Evolutionary conservation across 371 early-diverging fungal genomes (phyloP), one percentile per base, ranked within the genome.

Genomic region (Nematocida sp.): DNA sequence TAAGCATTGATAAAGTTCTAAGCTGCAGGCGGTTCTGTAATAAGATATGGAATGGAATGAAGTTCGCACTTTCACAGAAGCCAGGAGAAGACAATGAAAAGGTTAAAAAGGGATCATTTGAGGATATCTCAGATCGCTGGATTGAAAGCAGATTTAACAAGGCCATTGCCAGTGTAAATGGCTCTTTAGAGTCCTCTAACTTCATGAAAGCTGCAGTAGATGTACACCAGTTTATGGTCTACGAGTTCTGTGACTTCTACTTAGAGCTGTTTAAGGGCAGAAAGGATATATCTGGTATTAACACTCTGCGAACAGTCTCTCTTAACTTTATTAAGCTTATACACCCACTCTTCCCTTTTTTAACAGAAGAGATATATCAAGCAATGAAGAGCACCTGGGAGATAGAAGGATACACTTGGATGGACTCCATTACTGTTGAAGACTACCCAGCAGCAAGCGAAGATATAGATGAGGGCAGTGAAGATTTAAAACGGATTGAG

Each of bases 21-120:
- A 96, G 97, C 57, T 96, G 97, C 89, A 91, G 96, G 88, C 94
- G 94, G 89, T 95, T 97, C 91, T 96, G 97, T 89, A 99, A 97
- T 90, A 99, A 99, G 90, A 88, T 99, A 52, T 99, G 96, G 96
- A 96, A 97, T 87, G 96, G 94, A 4, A 82, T 86, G 57, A 93
- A 94, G 64, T 39, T 87, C 93, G 84, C 90, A 92, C 90, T 94
- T 91, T 33, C 72, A 15, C 72, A 72, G 61, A 45, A 44, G 13
- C 33, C 27, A 33, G 27, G 20, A n/a, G n/a, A 11, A n/a, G 58
- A 1, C 9, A 58, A 23, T 27, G 23, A 23, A 27, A 23, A 58
- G 33, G 18, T 7, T 7, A 47, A 23, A 27, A 69, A 27, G 20
- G 15, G 33, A 5, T 47, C 73, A 23, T 50, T 45, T 73, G 73